Conservation (phyloP, 305 asterid species). For the Fraxinus sp. region DNA sequence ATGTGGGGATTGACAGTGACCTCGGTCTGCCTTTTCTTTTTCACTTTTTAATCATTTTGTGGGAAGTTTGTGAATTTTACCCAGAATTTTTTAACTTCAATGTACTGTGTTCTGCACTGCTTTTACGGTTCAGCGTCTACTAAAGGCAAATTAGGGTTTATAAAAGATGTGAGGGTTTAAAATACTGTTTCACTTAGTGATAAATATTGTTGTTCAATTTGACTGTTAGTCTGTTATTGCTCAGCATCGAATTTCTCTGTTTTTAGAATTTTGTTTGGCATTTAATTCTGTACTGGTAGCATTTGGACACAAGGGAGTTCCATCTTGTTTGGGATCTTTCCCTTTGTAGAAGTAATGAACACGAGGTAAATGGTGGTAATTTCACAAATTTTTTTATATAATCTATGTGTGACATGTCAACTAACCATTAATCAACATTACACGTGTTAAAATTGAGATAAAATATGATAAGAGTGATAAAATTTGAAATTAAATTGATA, state of each 20-base stretch:
- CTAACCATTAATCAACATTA: too few relatives aligned
- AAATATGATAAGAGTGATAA: too few relatives aligned
- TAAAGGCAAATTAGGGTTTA: constrained; percentile 31
- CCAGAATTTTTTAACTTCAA: neutral
- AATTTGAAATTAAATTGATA: too few relatives aligned
- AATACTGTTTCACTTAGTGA: neutral
- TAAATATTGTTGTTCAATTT: constrained; percentile 1
- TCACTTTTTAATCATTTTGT: constrained; percentile 4
- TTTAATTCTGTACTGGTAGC: neutral
- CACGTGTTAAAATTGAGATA: too few relatives aligned
- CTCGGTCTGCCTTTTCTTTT: constrained; percentile 1
- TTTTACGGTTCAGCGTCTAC: constrained; percentile 26
- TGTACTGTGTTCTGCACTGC: constrained; percentile 17
- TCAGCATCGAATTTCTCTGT: constrained; percentile 2
- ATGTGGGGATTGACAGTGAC: constrained; percentile 32
- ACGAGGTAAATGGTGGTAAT: constrained; percentile 1
- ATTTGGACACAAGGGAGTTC: neutral
- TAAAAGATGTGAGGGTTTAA: constrained; percentile 1
- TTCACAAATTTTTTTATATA: neutral
- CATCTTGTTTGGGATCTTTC: neutral
- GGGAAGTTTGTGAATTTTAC: constrained; percentile 23
- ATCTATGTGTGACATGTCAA: too few relatives aligned
- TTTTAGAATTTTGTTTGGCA: neutral
- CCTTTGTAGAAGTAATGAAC: constrained; percentile 20
- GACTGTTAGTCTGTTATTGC: constrained; percentile 7